Evolutionary conservation across 805 yeast genomes (phyloP), one percentile per base, ranked within the genome.

Genomic region (Wickerhamomyces chaumierensis): DNA sequence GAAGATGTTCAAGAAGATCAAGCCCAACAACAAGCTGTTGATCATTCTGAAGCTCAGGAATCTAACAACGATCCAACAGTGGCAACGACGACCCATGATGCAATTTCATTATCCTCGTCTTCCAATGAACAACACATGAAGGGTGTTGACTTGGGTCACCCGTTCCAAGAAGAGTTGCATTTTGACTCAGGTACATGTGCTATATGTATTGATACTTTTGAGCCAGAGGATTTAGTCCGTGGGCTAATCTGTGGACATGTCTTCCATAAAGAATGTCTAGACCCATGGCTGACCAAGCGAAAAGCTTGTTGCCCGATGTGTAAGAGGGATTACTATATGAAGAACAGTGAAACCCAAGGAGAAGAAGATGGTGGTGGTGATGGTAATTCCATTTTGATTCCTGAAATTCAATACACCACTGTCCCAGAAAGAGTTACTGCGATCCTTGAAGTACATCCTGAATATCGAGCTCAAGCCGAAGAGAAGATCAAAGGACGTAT

Each of bases 261-360:
- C 2, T 84, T 78, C 68, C 95, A 84, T 52, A 66, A 78, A 18
- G 78, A 70, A 15, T 84, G 95, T 58, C 68, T 85, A 38, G 86
- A 80, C 45, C 88, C 88, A 2, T 84, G 94, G 94, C 62, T 84
- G 35, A 77, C 75, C 3, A 71, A 73, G 45, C 64, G 90, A 47
- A 69, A 81, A 35, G 88, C 87, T 1, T 78, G 84, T 48, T 84
- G 95, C 54, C 94, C 95, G 8, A 75, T 79, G 65, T 84, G 95
- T 58, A 81, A 83, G 51, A 61, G 79, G 25, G 86, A 78, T 53
- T 78, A 77, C 53, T 73, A 67, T 49, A 13, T 57, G 42, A 52
- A 53, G 41, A 44, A 44, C 25, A 33, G 40, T 5, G 46, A 48
- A 5, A 48, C 49, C 19, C 40, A 37, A 1, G 52, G 41, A 8